Base-by-base conservation (phyloP, 2,329 filamentous ascomycete genomes). In the Penicillium verrucosum region DNA sequence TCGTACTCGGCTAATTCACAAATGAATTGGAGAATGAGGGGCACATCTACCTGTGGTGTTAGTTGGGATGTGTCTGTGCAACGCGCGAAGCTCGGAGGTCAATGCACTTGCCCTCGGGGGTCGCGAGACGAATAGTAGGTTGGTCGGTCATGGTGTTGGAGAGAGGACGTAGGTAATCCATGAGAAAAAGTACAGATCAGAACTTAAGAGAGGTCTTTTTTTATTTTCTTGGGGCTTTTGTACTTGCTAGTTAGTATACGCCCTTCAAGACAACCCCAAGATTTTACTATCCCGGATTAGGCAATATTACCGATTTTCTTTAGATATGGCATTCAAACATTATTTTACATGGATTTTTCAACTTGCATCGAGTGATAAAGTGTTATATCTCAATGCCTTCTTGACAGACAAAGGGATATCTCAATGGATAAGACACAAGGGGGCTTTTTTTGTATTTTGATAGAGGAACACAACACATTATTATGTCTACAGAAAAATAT, bases 1-100 rank as follows among this genome's bases (percentile, higher is more conserved):
- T 97, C 92, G 78, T 97, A 96, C 65, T 87, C 84, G 64, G 93
- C 93, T 9, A 97, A 86, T 70, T 92, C 93, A 53, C 85, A 83
- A 75, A 97, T 92, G 69, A 97, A 81, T 63, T 81, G 76, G 27
- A 96, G 84, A 72, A 97, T 96, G n/a, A 81, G 80, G 25, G 87
- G 84, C 56, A 95, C 85, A 69, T 97, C 93, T 96, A 62, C 30
- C 11, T 25, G 11, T 25, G 11, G 16, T 36, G 53, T 63, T 56
- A 65, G 59, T 50, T 27, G 43, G 37, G 12, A 34, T 34, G 30
- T n/a, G 38, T 38, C 23, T 29, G 25, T 41, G 44, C 29, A 42
- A 23, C 50, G 11, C 34, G 36, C 25, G 21, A 40, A 45, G 42
- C 50, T 16, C 25, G 16, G 27, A 9, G 34, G 18, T 54, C 44